A percentile compares a stretch with the other conserved stretches of the same genome.
phyloP scores from a whole-genome alignment of 176 grass and related monocot species.

The Triticum timopheevii region DNA sequence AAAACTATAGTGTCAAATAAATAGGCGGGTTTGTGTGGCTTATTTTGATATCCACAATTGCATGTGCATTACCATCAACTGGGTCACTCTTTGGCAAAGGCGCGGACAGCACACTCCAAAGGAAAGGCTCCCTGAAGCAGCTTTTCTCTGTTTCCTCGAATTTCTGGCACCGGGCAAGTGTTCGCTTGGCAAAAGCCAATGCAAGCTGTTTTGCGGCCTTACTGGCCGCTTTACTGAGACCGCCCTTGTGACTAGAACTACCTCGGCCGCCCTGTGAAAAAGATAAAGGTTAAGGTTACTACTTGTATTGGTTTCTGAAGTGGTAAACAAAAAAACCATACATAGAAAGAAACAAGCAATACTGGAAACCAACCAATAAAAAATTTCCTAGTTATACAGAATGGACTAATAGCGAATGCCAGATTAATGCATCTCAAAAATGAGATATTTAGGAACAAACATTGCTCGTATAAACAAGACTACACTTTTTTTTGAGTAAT shows the following conservation, averaged over 20 bases:
- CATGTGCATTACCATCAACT: conserved; percentile 47
- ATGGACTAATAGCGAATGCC: not conserved
- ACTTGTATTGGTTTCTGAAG: not conserved
- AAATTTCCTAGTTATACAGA: not conserved
- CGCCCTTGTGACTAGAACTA: conserved; percentile 71
- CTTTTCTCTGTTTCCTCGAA: conserved; percentile 61
- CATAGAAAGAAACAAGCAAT: not conserved
- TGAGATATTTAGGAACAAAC: not conserved
- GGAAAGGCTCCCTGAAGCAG: conserved; percentile 60
- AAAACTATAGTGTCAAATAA: not conserved
- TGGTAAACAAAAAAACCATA: not conserved
- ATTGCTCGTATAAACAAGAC: not conserved
- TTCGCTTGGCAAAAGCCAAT: conserved; percentile 60
- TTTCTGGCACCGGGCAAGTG: conserved; percentile 48
- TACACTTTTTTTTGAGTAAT: not conserved
- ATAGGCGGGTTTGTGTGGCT: conserved; percentile 7
- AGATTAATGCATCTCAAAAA: not conserved
- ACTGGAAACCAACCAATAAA: not conserved
- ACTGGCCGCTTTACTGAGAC: conserved; percentile 46
- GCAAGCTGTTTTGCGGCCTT: conserved; percentile 61
- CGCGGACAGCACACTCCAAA: conserved; percentile 49
- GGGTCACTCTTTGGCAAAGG: conserved; percentile 35
- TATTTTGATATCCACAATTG: not conserved
- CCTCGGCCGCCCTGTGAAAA: conserved; percentile 63
- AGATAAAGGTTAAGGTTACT: conserved; percentile 1